Percentiles rank a stretch among this genome's conserved stretches.
Conservation (phyloP, 2,329 filamentous ascomycete species). For the Didymella segeticola region DNA sequence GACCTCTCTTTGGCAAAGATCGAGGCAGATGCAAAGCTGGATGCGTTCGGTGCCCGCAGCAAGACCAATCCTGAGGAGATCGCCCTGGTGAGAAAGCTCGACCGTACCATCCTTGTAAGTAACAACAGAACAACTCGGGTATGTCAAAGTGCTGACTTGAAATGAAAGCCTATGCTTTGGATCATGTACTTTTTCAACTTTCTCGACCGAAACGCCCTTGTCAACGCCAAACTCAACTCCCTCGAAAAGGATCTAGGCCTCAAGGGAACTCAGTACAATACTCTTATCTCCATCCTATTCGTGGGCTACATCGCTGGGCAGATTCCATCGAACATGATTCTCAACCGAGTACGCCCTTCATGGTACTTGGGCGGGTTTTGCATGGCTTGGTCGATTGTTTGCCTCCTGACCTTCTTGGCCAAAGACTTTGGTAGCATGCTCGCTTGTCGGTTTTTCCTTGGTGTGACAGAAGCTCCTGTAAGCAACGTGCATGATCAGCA, state of each 20-base stretch:
- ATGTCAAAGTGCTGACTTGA: background rate
- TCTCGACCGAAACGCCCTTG: constrained; percentile 69
- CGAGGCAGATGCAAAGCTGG: constrained; percentile 23
- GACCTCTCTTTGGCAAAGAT: constrained; percentile 19
- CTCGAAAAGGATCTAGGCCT: constrained; percentile 61
- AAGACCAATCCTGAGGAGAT: constrained; percentile 45
- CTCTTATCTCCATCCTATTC: constrained; percentile 52
- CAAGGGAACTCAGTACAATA: constrained; percentile 26
- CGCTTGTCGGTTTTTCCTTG: constrained; percentile 38
- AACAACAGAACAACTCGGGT: background rate
- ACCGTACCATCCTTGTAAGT: constrained; percentile 38
- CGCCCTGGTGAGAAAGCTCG: constrained; percentile 41
- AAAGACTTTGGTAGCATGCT: constrained; percentile 43
- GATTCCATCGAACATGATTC: constrained; percentile 54
- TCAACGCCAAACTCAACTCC: constrained; percentile 67
- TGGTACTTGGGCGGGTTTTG: constrained; percentile 31
- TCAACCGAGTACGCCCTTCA: constrained; percentile 43
- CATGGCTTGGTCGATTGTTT: constrained; percentile 47
- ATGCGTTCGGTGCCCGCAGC: constrained; percentile 39
- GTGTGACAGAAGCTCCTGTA: constrained; percentile 32
- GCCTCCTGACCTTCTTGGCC: constrained; percentile 40
- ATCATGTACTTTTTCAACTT: constrained; percentile 53
- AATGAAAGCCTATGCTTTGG: constrained; percentile 48
- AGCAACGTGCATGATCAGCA: background rate
- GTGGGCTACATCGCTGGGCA: constrained; percentile 50